A percentile compares a stretch with the other conserved stretches of the same genome.
Evolutionary conservation across 768 basidiomycete species (phyloP).

Genomic region (Cystoderma amianthinum): DNA sequence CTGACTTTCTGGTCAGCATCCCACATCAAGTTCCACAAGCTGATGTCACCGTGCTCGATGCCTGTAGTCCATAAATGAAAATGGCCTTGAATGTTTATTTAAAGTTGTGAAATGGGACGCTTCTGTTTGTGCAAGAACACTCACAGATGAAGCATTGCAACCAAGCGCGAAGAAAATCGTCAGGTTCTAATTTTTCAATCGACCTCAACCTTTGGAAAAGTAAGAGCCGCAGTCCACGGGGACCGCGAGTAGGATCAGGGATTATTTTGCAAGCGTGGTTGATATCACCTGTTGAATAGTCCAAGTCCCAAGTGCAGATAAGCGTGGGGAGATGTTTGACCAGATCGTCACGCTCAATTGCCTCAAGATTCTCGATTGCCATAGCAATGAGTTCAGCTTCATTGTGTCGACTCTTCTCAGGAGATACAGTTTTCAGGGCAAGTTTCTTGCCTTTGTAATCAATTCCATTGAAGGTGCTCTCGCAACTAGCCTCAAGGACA

Average conservation of each 20-base stretch:
- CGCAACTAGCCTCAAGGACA: background rate
- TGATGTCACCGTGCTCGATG: slow-evolving; percentile 17
- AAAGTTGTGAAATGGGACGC: background rate
- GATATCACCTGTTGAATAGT: background rate
- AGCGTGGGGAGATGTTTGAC: background rate
- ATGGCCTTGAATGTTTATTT: slow-evolving; percentile 17
- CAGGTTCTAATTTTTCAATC: background rate
- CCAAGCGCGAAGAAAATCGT: background rate
- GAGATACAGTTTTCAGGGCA: background rate
- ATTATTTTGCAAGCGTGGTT: background rate
- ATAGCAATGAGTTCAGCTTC: background rate
- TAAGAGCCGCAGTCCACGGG: background rate
- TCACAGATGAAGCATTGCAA: slow-evolving; percentile 3
- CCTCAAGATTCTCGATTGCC: background rate
- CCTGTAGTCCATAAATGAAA: slow-evolving; percentile 11
- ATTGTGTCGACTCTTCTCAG: background rate
- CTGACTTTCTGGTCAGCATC: slow-evolving; percentile 6
- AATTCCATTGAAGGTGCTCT: background rate
- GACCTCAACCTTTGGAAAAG: background rate
- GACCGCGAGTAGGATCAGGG: background rate
- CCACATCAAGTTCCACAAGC: slow-evolving; percentile 15
- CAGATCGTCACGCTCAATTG: background rate
- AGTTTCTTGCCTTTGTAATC: background rate
- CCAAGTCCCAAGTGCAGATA: background rate
- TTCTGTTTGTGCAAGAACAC: slow-evolving; percentile 1